A percentile compares a stretch with the other conserved stretches of the same genome.
Evolutionary conservation across 148 eudicot species (phyloP).

Genomic region (Vaccinium vitisidaea): DNA sequence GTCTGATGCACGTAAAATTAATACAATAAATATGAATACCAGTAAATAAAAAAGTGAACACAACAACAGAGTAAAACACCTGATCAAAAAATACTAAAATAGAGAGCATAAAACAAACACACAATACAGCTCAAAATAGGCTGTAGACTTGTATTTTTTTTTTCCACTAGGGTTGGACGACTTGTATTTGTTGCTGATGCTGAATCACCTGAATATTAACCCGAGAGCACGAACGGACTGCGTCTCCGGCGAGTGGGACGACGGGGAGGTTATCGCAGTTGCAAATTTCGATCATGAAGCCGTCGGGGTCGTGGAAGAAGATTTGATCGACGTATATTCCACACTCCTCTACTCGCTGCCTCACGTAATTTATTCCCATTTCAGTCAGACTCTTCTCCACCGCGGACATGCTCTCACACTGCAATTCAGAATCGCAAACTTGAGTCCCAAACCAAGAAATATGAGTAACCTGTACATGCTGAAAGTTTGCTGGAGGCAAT

Average conservation of each 20-base stretch:
- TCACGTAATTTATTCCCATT: conserved; percentile 54
- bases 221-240: conserved; percentile 60
- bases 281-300: conserved; percentile 93
- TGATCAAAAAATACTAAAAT: too few relatives aligned
- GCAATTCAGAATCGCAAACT: background rate
- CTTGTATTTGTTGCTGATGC: conserved; percentile 40
- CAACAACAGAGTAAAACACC: too few relatives aligned
- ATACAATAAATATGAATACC: too few relatives aligned
- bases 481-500: too few relatives aligned
- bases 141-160: too few relatives aligned
- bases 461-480: too few relatives aligned
- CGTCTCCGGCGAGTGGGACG: conserved; percentile 54
- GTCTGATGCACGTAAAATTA: too few relatives aligned
- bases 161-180: too few relatives aligned
- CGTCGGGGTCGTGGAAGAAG: conserved; percentile 90
- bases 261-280: conserved; percentile 80
- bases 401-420: conserved; percentile 87
- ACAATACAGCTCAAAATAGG: too few relatives aligned
- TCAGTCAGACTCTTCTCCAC: conserved; percentile 79
- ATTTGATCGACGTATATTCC: conserved; percentile 75
- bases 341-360: conserved; percentile 68
- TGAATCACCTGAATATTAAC: conserved; percentile 38
- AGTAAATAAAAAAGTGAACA: too few relatives aligned
- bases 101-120: too few relatives aligned
- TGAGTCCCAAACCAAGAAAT: background rate